Evolutionary conservation across 2,329 filamentous ascomycete species (phyloP).

Genomic region (Claviceps digitariae): DNA sequence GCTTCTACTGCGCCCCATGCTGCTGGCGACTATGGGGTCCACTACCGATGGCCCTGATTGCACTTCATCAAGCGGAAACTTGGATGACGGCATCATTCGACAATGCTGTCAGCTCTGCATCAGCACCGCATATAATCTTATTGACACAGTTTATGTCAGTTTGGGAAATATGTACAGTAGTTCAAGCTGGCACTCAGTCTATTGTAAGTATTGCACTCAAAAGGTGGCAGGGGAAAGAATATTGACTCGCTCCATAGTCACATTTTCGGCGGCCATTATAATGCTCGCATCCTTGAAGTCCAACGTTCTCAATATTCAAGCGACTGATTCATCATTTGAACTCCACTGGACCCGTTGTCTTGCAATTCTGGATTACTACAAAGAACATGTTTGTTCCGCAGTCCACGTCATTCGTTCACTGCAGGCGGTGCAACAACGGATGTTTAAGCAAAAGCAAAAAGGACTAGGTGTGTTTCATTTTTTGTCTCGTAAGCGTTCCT

Average conservation of each 20-base stretch:
- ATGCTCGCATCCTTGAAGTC: constrained; percentile 2
- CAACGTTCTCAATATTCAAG: background rate
- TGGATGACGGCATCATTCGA: constrained; percentile 1
- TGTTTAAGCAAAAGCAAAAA: background rate
- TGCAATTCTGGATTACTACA: background rate
- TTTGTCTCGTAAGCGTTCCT: too few relatives aligned
- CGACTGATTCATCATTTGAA: background rate
- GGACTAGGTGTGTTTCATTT: background rate
- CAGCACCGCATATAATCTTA: constrained; percentile 1
- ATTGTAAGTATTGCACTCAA: background rate
- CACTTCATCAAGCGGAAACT: background rate
- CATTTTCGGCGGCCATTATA: background rate
- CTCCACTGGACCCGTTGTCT: constrained; percentile 1
- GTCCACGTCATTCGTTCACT: background rate
- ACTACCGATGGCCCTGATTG: background rate
- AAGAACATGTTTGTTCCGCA: background rate
- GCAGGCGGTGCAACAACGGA: background rate
- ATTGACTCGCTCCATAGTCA: background rate
- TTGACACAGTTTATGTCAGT: background rate
- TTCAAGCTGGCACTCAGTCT: constrained; percentile 3
- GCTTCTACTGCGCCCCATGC: background rate
- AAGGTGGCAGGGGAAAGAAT: background rate
- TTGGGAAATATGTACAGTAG: background rate
- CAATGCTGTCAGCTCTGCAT: constrained; percentile 2
- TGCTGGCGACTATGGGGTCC: background rate